phyloP scores from a whole-genome alignment of 2,329 filamentous ascomycete genomes.

The Ophiocordyceps camponoti-leonardi region DNA sequence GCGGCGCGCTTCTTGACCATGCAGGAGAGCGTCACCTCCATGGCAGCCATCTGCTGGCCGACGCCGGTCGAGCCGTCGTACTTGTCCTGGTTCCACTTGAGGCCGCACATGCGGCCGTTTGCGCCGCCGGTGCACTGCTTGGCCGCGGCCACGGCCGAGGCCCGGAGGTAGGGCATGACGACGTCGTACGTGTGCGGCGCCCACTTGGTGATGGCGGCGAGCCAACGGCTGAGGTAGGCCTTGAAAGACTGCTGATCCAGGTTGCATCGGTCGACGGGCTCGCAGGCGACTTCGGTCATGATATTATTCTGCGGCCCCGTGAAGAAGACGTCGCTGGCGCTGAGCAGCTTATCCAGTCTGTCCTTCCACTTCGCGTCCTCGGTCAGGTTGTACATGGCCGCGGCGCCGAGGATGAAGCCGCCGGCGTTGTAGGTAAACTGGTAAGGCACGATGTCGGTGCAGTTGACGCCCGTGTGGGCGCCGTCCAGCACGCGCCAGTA shows the following conservation, averaged over 20 bases:
- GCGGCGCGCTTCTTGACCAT: constrained; percentile 27
- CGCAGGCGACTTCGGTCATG: constrained; percentile 51
- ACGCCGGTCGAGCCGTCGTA: constrained; percentile 46
- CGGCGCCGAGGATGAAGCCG: constrained; percentile 45
- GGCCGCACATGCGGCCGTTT: constrained; percentile 40
- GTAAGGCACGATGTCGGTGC: constrained; percentile 37
- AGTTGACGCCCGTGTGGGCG: constrained; percentile 36
- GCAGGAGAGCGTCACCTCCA: constrained; percentile 47
- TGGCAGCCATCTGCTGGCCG: constrained; percentile 53
- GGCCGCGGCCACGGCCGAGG: constrained; percentile 39
- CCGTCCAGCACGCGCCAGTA: constrained; percentile 48
- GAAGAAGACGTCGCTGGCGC: constrained; percentile 37
- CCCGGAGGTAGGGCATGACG: constrained; percentile 34
- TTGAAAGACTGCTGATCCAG: constrained; percentile 47
- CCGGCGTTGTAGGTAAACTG: constrained; percentile 58
- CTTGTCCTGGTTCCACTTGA: constrained; percentile 37
- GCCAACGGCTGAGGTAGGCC: constrained; percentile 43
- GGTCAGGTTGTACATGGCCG: constrained; percentile 51
- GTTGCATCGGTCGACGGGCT: constrained; percentile 42
- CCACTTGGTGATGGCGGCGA: constrained; percentile 45
- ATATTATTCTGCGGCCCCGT: constrained; percentile 30
- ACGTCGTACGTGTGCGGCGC: constrained; percentile 37
- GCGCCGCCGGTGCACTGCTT: constrained; percentile 38
- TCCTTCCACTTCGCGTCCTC: constrained; percentile 35
- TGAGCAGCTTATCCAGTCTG: constrained; percentile 38